These are phyloP conservation scores for Microbotryum silenes-acaulis DNA, from an alignment of 1,284 basidiomycete species.

Conservation along the genomic window DNA sequence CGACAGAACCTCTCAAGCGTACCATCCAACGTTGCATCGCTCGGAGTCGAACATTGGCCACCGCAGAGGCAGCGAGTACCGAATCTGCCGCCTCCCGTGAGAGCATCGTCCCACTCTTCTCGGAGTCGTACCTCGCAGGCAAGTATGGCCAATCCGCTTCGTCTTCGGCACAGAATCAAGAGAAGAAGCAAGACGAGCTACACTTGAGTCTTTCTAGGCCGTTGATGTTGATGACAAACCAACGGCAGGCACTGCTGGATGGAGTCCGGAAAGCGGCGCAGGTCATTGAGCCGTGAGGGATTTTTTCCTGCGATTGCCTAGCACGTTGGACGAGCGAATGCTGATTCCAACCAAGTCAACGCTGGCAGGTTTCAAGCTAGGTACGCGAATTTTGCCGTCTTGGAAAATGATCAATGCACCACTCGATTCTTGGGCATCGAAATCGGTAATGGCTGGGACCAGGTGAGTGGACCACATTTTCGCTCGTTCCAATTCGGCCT, in stretches of 20 bases:
- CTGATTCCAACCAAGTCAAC: not conserved
- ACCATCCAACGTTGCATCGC: not conserved
- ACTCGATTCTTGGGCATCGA: conserved; percentile 65
- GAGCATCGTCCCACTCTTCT: conserved; percentile 48
- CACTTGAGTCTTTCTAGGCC: conserved; percentile 63
- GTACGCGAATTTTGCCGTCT: conserved; percentile 58
- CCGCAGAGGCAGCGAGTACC: conserved; percentile 48
- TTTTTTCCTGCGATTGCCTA: not conserved
- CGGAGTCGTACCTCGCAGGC: not conserved
- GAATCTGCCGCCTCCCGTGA: conserved; percentile 49
- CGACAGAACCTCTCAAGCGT: not conserved
- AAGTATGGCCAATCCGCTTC: not conserved
- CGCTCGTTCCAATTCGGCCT: not conserved
- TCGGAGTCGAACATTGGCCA: conserved; percentile 41
- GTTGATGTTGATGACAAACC: conserved; percentile 64
- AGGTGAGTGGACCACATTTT: conserved; percentile 46
- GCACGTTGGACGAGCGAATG: not conserved
- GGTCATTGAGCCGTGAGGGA: not conserved
- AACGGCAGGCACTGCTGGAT: conserved; percentile 50
- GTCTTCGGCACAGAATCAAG: conserved; percentile 15
- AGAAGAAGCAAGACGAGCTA: conserved; percentile 39
- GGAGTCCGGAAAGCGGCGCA: conserved; percentile 9
- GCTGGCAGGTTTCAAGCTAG: conserved; percentile 57
- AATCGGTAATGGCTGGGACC: conserved; percentile 63
- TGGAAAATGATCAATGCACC: conserved; percentile 69